phyloP scores from a whole-genome alignment of 1,139 yeast genomes.

The Taphrina populina region DNA sequence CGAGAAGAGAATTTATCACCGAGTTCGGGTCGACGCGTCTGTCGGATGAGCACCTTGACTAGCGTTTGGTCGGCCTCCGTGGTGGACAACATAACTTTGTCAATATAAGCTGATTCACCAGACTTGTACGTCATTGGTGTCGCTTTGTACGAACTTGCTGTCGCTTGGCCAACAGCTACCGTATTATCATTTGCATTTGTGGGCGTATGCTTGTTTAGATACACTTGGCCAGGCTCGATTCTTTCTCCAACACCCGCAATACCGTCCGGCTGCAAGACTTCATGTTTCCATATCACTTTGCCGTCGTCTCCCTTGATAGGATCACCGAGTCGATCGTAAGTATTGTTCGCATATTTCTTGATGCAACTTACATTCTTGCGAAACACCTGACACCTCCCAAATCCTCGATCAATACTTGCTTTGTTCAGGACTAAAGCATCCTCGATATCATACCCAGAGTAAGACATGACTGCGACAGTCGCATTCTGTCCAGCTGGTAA shows the following conservation, averaged over 20 bases:
- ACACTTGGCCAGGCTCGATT: constrained; percentile 89
- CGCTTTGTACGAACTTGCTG: constrained; percentile 65
- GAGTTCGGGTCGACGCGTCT: constrained; percentile 94
- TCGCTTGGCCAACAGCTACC: constrained; percentile 44
- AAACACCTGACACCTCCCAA: constrained; percentile 97
- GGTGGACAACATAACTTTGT: constrained; percentile 96
- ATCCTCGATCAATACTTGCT: constrained; percentile 91
- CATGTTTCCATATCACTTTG: constrained; percentile 80
- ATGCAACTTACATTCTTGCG: constrained; percentile 85
- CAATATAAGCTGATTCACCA: constrained; percentile 92
- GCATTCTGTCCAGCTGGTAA: constrained; percentile 99
- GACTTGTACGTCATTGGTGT: constrained; percentile 90
- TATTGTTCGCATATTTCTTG: constrained; percentile 89
- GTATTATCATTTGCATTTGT: constrained; percentile 73
- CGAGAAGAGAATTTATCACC: constrained; percentile 97
- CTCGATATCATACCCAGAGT: constrained; percentile 98
- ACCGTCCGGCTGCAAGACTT: constrained; percentile 89
- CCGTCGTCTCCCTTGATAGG: constrained; percentile 48
- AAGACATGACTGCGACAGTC: constrained; percentile 97
- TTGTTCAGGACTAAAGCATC: constrained; percentile 95
- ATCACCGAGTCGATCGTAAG: constrained; percentile 75
- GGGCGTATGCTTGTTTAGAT: constrained; percentile 89
- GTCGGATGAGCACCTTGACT: constrained; percentile 86
- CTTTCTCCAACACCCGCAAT: constrained; percentile 93
- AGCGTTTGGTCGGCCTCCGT: constrained; percentile 93